Conservation (phyloP, 495 filamentous ascomycete species). For the Talaromyces thailandensis region DNA sequence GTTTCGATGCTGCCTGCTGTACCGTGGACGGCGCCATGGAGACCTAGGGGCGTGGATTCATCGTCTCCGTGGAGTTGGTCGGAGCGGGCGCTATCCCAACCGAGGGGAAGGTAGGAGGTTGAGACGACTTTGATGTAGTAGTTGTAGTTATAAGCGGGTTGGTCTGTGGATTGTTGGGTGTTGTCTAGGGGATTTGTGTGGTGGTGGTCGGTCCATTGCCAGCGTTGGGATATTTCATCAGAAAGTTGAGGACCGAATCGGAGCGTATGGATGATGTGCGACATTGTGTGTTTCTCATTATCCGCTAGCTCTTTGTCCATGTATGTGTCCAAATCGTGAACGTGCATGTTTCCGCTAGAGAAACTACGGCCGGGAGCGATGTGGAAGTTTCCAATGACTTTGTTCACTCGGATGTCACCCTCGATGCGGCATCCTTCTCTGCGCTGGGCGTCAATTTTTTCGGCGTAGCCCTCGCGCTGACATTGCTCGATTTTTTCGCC, state of each 20-base stretch:
- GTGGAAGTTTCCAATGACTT: conserved; percentile 98
- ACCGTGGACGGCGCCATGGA: conserved; percentile 46
- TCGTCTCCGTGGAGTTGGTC: conserved; percentile 37
- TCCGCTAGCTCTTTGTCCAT: conserved; percentile 46
- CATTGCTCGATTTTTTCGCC: conserved; percentile 95
- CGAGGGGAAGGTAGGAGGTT: conserved; percentile 86
- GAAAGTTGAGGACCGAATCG: conserved; percentile 91
- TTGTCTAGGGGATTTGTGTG: conserved; percentile 88
- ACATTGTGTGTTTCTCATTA: conserved; percentile 70
- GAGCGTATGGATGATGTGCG: conserved; percentile 81
- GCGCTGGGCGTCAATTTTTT: conserved; percentile 77
- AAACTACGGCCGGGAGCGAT: conserved; percentile 92
- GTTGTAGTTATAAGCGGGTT: conserved; percentile 91
- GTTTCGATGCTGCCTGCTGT: conserved; percentile 81
- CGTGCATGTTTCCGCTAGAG: conserved; percentile 90
- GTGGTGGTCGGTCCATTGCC: conserved; percentile 84
- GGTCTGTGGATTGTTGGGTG: conserved; percentile 65
- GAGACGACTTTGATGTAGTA: conserved; percentile 98
- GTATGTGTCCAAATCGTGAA: conserved; percentile 94
- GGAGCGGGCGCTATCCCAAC: conserved; percentile 54
- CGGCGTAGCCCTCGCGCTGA: conserved; percentile 82
- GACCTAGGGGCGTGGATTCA: conserved; percentile 51
- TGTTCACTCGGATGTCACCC: conserved; percentile 88
- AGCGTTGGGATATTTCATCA: conserved; percentile 52
- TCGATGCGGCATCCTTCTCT: conserved; percentile 93